Evolutionary conservation across 768 basidiomycete species (phyloP), one percentile per base, ranked within the genome.

Genomic region (Auriscalpium orientale): DNA sequence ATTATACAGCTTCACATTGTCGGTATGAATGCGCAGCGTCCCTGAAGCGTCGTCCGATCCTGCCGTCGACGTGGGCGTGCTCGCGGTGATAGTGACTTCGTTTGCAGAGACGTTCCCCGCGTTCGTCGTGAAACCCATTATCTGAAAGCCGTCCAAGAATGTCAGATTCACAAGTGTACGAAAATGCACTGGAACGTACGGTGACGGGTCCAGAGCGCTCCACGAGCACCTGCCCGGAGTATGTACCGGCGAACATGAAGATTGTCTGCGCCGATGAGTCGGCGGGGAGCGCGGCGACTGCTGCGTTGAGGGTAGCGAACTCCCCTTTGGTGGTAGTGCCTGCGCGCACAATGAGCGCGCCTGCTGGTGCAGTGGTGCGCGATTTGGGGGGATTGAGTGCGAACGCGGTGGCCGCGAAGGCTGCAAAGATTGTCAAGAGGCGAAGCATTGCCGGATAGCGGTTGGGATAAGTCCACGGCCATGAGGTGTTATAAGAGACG

Each of bases 221-320:
- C 52, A 80, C 76, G 55, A 71, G 69, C 6, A 78, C 70, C 55
- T 76, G 76, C 48, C 73, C 78, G 34, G 61, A 66, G 56, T 79
- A 79, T 4, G 72, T 77, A 8, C 76, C 77, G 7, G 76, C 76
- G 58, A 69, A 79, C 20, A 79, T 74, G 65, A 79, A 79, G 47
- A 79, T 75, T 7, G 33, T 34, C 38, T 55, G 47, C 36, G 54
- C 15, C 10, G 70, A 67, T 48, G 65, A 67, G 58, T 75, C 76
- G 51, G 74, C 70, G 2, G 76, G 74, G 16, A 79, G 67, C 4
- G 75, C 66, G 37, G 65, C 67, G n/a, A 79, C 64, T 2, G 78
- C 78, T 8, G 72, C 69, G 9, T 67, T 62, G 9, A 79, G 56
- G 13, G 71, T 76, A 12, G 65, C 62, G 55, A 70, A 79, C 62